A percentile compares a stretch with the other conserved stretches of the same genome.
These are phyloP conservation scores for Fusarium annulatum DNA, from an alignment of 2,329 filamentous ascomycete species.

Conservation along the genomic window DNA sequence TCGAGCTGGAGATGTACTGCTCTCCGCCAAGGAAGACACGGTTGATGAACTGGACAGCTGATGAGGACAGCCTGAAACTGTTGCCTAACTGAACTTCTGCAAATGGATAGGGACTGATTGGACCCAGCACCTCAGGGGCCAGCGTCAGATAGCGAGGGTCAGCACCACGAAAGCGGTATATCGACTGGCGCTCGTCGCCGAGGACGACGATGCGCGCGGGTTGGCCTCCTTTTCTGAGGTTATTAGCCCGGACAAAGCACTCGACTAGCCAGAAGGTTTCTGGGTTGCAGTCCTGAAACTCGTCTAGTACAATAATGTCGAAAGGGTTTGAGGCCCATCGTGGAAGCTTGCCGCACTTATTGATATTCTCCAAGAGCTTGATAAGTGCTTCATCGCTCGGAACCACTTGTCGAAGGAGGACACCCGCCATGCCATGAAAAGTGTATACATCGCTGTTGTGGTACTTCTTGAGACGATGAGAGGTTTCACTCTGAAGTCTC, in stretches of 20 bases:
- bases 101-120: constrained; percentile 40
- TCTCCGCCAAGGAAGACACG: constrained; percentile 42
- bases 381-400: constrained; percentile 33
- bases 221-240: constrained; percentile 13
- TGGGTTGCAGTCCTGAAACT: constrained; percentile 48
- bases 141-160: constrained; percentile 45
- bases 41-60: constrained; percentile 45
- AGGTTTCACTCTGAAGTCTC: constrained; percentile 43
- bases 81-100: constrained; percentile 27
- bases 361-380: constrained; percentile 7
- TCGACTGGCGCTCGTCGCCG: constrained; percentile 48
- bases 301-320: constrained; percentile 48
- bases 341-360: constrained; percentile 20
- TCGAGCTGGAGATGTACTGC: constrained; percentile 45
- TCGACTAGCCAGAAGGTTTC: constrained; percentile 42
- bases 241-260: constrained; percentile 43
- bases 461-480: constrained; percentile 35
- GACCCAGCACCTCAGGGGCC: constrained; percentile 35
- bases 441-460: constrained; percentile 38
- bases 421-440: constrained; percentile 43
- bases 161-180: constrained; percentile 45
- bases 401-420: constrained; percentile 29
- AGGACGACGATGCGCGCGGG: constrained; percentile 43
- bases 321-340: constrained; percentile 39
- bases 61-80: constrained; percentile 44